Base-by-base conservation (phyloP, 2,329 filamentous ascomycete species). In the Ceratocystis colombiana region DNA sequence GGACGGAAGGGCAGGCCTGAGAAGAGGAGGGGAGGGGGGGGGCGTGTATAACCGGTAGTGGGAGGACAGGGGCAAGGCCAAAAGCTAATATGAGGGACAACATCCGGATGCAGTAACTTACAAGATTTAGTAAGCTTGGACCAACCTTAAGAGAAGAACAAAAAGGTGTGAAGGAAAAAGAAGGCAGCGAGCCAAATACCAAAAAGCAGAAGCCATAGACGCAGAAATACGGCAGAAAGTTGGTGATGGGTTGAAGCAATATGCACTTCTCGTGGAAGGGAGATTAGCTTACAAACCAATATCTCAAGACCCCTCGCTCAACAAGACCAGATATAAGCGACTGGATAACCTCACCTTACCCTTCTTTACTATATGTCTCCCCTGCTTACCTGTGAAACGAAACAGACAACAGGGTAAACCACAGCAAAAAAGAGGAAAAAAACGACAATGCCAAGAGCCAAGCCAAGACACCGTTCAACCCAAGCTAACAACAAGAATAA, bases 401-500 rank as follows among this genome's bases (percentile, higher is more conserved):
- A 59, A 59, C 53, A 59, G 53, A 30, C 53, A 59, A 20, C 53
- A 59, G 53, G 53, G 53, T 57, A 30, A 33, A 30, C 22, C 53
- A 28, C 3, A 20, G 28, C 2, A 33, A 30, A 59, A 33, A 22
- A 55, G 5, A 20, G 45, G 25, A 28, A 53, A 25, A 53, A 22
- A 53, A 25, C 20, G 7, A 20, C 28, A 59, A 33, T 20, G 46
- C 46, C 46, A 50, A 50, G 46, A 59, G 17, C 28, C 25, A 30
- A 59, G 53, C 53, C 33, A 59, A 59, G 53, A 59, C 53, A 59
- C 28, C n/a, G 53, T 59, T 59, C 53, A 59, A 59, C 53, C 53
- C 53, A 59, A 59, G 53, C 53, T 7, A 57, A 30, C 25, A 59
- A 30, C 25, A 59, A n/a, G 53, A 59, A 17, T 17, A 59, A 59